Evolutionary conservation across 2,329 filamentous ascomycete genomes (phyloP).

Genomic region (Fusarium continuum): DNA sequence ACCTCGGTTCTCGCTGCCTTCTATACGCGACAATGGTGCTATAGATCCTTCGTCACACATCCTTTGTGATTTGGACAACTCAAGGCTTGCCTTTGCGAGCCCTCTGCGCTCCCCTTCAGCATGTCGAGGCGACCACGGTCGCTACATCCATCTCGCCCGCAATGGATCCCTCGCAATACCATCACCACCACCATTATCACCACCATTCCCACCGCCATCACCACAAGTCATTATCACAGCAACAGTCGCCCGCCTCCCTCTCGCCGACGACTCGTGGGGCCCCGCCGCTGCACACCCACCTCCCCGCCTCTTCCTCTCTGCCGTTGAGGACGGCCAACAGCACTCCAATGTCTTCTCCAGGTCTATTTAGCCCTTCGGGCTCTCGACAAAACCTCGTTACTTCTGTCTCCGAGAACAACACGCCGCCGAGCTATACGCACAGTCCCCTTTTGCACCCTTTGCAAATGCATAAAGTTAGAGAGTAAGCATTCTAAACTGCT

Average conservation of each 20-base stretch:
- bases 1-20: constrained; percentile 14
- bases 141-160: constrained; percentile 35
- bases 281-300: constrained; percentile 45
- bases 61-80: constrained; percentile 34
- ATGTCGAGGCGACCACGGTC: constrained; percentile 43
- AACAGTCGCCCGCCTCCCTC: constrained; percentile 44
- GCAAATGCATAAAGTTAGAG: constrained; percentile 77
- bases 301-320: constrained; percentile 51
- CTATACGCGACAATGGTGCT: constrained; percentile 39
- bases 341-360: constrained; percentile 69
- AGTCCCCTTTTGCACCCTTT: constrained; percentile 75
- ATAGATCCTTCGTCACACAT: constrained; percentile 41
- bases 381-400: constrained; percentile 54
- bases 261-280: constrained; percentile 39
- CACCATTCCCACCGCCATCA: constrained; percentile 38
- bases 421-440: constrained; percentile 58
- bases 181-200: constrained; percentile 35
- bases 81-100: constrained; percentile 41
- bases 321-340: constrained; percentile 61
- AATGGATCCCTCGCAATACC: constrained; percentile 45
- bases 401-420: constrained; percentile 63
- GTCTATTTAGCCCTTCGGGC: constrained; percentile 66
- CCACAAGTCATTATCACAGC: constrained; percentile 44
- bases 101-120: constrained; percentile 31
- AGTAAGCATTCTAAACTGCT: constrained; percentile 63